A percentile compares a stretch with the other conserved stretches of the same genome.
Evolutionary conservation across 257 asterid species (phyloP).

Genomic region (Solanum medicagineum): DNA sequence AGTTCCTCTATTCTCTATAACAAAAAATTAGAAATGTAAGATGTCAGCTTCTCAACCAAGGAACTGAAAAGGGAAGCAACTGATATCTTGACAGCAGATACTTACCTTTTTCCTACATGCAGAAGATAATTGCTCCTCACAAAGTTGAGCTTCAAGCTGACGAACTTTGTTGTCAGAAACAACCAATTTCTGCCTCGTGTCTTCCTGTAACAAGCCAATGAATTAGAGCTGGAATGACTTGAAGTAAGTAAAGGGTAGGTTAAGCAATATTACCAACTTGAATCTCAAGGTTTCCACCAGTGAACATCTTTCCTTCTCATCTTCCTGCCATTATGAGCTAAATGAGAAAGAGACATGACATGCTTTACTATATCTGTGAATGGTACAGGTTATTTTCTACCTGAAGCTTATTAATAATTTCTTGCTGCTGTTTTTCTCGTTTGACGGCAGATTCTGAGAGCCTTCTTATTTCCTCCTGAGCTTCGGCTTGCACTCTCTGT

Average conservation of each 20-base stretch:
- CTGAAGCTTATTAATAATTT: conserved; percentile 85
- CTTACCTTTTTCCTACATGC: conserved; percentile 53
- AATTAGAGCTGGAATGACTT: neutral
- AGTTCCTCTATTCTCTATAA: conserved; percentile 80
- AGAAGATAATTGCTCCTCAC: conserved; percentile 64
- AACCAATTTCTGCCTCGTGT: conserved; percentile 79
- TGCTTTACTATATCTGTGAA: neutral
- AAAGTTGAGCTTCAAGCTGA: conserved; percentile 71
- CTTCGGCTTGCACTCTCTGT: conserved; percentile 80
- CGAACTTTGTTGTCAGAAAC: conserved; percentile 85
- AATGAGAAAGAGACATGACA: neutral
- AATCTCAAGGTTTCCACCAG: conserved; percentile 74
- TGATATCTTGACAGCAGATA: neutral
- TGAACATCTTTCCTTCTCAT: conserved; percentile 71
- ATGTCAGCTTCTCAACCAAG: conserved; percentile 6
- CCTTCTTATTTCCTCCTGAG: conserved; percentile 61
- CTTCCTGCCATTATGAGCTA: conserved; percentile 40
- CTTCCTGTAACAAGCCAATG: conserved; percentile 45
- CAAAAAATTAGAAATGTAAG: neutral
- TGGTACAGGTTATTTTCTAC: conserved; percentile 12
- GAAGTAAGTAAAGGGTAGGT: neutral
- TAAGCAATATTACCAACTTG: conserved; percentile 58
- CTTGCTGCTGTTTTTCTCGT: conserved; percentile 90
- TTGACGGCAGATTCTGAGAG: conserved; percentile 52
- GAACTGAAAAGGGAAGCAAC: neutral